A percentile compares a stretch with the other conserved stretches of the same genome.
phyloP scores from a whole-genome alignment of 768 basidiomycete species.

The Mycena amicta region DNA sequence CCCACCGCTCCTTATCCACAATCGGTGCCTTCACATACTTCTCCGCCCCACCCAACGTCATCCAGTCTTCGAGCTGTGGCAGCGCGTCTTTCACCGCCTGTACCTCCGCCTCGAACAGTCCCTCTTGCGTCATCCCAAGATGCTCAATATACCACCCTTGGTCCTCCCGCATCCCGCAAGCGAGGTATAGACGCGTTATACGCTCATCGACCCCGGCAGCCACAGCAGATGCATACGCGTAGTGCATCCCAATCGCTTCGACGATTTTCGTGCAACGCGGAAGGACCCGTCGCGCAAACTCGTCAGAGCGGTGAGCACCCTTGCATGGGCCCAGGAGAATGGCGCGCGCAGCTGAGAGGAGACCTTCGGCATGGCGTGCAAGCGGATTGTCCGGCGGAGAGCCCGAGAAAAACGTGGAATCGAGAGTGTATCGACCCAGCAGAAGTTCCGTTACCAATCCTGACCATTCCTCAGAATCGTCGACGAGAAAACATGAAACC shows the following conservation, averaged over 20 bases:
- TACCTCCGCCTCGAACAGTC: slow-evolving; percentile 36
- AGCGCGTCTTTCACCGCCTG: slow-evolving; percentile 34
- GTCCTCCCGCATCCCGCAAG: slow-evolving; percentile 36
- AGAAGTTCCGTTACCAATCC: slow-evolving; percentile 34
- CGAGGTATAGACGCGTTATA: slow-evolving; percentile 45
- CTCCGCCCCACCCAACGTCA: slow-evolving; percentile 18
- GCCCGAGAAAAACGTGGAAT: neutral
- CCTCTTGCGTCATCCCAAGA: slow-evolving; percentile 30
- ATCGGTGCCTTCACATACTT: slow-evolving; percentile 28
- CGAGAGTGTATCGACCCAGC: slow-evolving; percentile 23
- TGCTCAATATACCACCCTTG: slow-evolving; percentile 46
- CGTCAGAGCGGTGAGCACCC: slow-evolving; percentile 32
- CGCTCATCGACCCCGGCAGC: slow-evolving; percentile 27
- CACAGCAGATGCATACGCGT: slow-evolving; percentile 47
- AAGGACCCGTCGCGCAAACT: slow-evolving; percentile 39
- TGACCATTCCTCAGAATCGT: slow-evolving; percentile 1
- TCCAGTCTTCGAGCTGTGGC: slow-evolving; percentile 26
- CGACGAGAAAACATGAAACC: slow-evolving; percentile 5
- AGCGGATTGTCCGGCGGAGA: slow-evolving; percentile 24
- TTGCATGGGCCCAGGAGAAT: slow-evolving; percentile 24
- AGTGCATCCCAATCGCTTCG: slow-evolving; percentile 48
- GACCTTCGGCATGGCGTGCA: slow-evolving; percentile 25
- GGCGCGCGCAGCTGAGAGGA: slow-evolving; percentile 20
- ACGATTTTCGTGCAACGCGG: slow-evolving; percentile 42
- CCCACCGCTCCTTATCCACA: slow-evolving; percentile 16